Base-by-base conservation (phyloP, 306 rosid species). In the Acacia melanoxylon region DNA sequence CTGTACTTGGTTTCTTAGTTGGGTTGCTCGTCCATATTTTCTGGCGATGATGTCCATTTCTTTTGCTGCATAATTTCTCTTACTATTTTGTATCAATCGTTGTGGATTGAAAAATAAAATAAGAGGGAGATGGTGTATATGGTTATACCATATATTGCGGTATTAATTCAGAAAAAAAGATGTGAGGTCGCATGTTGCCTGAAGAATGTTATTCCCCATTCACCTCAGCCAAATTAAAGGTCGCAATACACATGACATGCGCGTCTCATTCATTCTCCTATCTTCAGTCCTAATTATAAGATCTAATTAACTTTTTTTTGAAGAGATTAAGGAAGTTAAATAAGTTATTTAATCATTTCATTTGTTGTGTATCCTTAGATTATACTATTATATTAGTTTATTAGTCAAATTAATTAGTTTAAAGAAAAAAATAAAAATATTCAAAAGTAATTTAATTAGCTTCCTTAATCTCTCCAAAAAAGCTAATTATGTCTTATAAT, bases 1-100 rank as follows among this genome's bases (percentile, higher is more conserved):
- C 95, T 63, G 84, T 92, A 16, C 80, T 92, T 46, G 98, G 98
- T 51, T 77, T 94, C 86, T 69, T 92, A 54, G 97, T 90, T 72
- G 87, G 86, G 75, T 29, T 90, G 74, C 86, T 81, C 35, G 87
- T 89, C 24, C 63, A 82, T 85, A 56, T 56, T 51, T 65, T 81
- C 49, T 12, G 29, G 41, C 83, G 41, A 87, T 69, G 54, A 70
- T 70, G 7, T 10, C 20, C 25, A 9, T 68, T 17, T n/a, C 49
- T 41, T 76, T 77, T 66, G 13, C 42, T 77, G 25, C 63, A 58
- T 31, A 17, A n/a, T 80, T 83, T 72, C 54, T 65, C 44, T 8
- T 44, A 10, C 48, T 72, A 78, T 41, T 44, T 80, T 76, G 74
- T 13, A n/a, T 69, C 12, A 51, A n/a, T 2, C 27, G 59, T 69